Evolutionary conservation across 345 rosid species (phyloP).

Genomic region (Pugionium dolabratum): DNA sequence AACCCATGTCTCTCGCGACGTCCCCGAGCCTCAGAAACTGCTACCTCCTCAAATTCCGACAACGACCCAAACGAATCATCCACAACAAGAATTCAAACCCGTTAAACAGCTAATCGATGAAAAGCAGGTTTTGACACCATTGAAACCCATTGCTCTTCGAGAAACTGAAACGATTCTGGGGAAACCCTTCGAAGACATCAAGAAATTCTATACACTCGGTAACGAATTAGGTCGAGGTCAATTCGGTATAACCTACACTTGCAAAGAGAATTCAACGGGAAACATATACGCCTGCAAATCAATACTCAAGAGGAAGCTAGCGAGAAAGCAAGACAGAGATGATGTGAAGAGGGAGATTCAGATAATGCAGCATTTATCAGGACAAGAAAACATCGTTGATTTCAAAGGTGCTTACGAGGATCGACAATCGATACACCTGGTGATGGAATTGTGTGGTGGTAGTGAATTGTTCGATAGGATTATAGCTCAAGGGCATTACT

Average conservation of each 20-base stretch:
- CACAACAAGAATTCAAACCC: conserved; percentile 24
- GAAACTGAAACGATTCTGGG: conserved; percentile 56
- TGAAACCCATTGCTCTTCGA: conserved; percentile 29
- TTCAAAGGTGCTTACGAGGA: conserved; percentile 77
- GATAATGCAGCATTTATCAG: conserved; percentile 83
- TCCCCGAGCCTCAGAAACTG: conserved; percentile 37
- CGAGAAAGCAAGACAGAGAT: conserved; percentile 57
- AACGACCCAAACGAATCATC: conserved; percentile 22
- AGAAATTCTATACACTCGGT: conserved; percentile 52
- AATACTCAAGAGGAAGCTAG: conserved; percentile 67
- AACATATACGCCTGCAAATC: conserved; percentile 74
- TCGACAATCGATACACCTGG: conserved; percentile 67
- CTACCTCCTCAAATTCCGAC: conserved; percentile 35
- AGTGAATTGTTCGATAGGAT: conserved; percentile 85
- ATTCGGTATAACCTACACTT: conserved; percentile 73
- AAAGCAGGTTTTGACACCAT: conserved; percentile 22
- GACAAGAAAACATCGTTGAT: conserved; percentile 76
- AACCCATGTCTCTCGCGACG: conserved; percentile 26
- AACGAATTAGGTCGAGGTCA: conserved; percentile 87
- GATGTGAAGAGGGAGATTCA: conserved; percentile 73
- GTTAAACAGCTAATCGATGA: conserved; percentile 9
- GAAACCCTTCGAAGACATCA: conserved; percentile 69
- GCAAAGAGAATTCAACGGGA: conserved; percentile 65
- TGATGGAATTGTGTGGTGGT: conserved; percentile 89
- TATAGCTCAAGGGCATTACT: conserved; percentile 69